These are phyloP conservation scores for Didymella exigua DNA, from an alignment of 2,329 filamentous ascomycete species.

Conservation along the genomic window DNA sequence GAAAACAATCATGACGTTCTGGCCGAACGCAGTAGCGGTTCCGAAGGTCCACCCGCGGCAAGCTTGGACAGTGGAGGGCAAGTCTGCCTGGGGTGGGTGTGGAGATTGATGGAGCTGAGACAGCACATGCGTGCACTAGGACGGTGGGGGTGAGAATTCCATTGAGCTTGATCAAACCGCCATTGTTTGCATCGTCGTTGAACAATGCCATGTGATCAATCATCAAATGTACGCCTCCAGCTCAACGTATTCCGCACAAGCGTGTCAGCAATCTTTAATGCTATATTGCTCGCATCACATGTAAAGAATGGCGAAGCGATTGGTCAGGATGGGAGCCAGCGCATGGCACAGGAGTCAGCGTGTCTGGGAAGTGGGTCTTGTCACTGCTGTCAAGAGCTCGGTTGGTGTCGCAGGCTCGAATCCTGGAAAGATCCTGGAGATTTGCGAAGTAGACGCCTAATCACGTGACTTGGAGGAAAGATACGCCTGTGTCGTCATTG, in stretches of 20 bases:
- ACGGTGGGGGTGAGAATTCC: slow-evolving; percentile 3
- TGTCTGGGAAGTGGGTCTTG: background rate
- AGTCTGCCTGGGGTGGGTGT: slow-evolving; percentile 12
- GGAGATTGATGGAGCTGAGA: slow-evolving; percentile 17
- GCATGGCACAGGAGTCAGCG: background rate
- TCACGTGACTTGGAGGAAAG: slow-evolving; percentile 7
- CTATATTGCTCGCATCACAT: background rate
- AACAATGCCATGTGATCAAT: background rate
- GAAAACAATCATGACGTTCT: slow-evolving; percentile 24
- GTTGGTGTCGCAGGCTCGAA: background rate
- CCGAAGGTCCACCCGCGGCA: slow-evolving; percentile 13
- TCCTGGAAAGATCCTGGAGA: background rate
- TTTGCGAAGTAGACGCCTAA: background rate
- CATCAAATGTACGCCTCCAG: background rate
- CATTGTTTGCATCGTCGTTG: background rate
- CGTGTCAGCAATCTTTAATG: background rate
- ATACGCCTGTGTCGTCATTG: background rate
- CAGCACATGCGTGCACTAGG: slow-evolving; percentile 14
- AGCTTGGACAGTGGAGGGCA: slow-evolving; percentile 13
- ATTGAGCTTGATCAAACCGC: background rate
- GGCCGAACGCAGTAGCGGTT: slow-evolving; percentile 23
- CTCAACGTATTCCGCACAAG: background rate
- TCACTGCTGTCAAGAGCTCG: background rate
- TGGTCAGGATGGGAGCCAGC: background rate
- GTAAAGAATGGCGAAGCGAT: background rate